phyloP scores from a whole-genome alignment of 208 protist species.

The Wallacemonas sp. region DNA sequence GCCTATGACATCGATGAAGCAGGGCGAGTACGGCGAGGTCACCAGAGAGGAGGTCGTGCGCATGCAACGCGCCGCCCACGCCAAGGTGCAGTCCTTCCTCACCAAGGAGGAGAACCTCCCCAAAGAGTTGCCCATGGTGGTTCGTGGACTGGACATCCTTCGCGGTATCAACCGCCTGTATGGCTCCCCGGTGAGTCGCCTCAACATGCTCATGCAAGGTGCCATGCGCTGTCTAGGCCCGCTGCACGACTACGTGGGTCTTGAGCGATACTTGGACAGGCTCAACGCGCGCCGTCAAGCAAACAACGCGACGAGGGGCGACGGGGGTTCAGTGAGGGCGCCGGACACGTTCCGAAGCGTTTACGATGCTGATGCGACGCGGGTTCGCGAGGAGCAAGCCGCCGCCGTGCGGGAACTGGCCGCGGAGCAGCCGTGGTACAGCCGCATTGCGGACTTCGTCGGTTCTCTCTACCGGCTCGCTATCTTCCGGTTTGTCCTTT shows the following conservation, averaged over 20 bases:
- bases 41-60: conserved; percentile 55
- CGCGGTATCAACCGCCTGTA: conserved; percentile 80
- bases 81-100: conserved; percentile 42
- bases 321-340: neutral
- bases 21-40: conserved; percentile 63
- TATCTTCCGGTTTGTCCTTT: conserved; percentile 37
- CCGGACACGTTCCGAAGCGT: conserved; percentile 28
- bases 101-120: conserved; percentile 55
- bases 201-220: conserved; percentile 73
- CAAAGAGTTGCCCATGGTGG: conserved; percentile 69
- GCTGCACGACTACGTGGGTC: conserved; percentile 49
- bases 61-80: conserved; percentile 51
- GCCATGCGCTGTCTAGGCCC: conserved; percentile 61
- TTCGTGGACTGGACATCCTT: conserved; percentile 77
- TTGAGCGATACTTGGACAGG: conserved; percentile 41
- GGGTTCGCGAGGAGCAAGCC: conserved; percentile 30
- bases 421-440: conserved; percentile 4
- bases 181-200: conserved; percentile 70
- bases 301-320: neutral
- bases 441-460: neutral
- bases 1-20: conserved; percentile 43
- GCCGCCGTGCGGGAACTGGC: conserved; percentile 31
- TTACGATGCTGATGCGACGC: conserved; percentile 37
- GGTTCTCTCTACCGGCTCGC: conserved; percentile 30
- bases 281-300: conserved; percentile 22